Evolutionary conservation across 208 protist species (phyloP), one percentile per base, ranked within the genome.

Genomic region (Leishmania gerbilli): DNA sequence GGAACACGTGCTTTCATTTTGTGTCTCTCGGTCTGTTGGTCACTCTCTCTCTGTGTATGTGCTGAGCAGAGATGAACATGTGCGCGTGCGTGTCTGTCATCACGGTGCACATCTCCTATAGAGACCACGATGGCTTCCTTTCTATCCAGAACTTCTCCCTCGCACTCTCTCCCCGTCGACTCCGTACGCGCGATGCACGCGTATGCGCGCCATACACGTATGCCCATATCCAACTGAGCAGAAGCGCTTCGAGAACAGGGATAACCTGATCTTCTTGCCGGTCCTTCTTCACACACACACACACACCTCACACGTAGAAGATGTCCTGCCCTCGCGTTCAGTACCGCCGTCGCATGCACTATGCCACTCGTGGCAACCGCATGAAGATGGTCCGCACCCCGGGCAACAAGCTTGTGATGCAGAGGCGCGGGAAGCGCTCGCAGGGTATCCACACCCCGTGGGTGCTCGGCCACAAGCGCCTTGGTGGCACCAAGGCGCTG

Each of bases 351-450:
- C 88, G 90, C 82, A 94, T 91, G 87, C 91, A 96, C 88, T 95
- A 96, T 84, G 89, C 90, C 53, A 95, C 84, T 60, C 88, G 89
- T 64, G 82, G 90, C 79, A 95, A 95, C 86, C 91, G 90, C 87
- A 95, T 95, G 88, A 94, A 91, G 82, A 89, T 96, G 74, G 88
- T 92, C 65, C 91, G 93, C 84, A 97, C 93, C 60, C 93, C 93
- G 68, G 98, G 98, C 88, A 98, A 98, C 81, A 91, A 90, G 72
- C 93, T 99, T 60, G 88, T 94, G 42, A 92, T 98, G 90, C 98
- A 99, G 88, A 99, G 99, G 92, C 86, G 92, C 56, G 92, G 86
- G 77, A 99, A 99, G 95, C 90, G 90, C 79, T 98, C 89, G 76
- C 94, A 97, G 83, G 95, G 91, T 68, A 94, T 98, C 85, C 96